A percentile compares a stretch with the other conserved stretches of the same genome.
phyloP scores from a whole-genome alignment of 2,329 filamentous ascomycete species.

The Fusarium sp. region DNA sequence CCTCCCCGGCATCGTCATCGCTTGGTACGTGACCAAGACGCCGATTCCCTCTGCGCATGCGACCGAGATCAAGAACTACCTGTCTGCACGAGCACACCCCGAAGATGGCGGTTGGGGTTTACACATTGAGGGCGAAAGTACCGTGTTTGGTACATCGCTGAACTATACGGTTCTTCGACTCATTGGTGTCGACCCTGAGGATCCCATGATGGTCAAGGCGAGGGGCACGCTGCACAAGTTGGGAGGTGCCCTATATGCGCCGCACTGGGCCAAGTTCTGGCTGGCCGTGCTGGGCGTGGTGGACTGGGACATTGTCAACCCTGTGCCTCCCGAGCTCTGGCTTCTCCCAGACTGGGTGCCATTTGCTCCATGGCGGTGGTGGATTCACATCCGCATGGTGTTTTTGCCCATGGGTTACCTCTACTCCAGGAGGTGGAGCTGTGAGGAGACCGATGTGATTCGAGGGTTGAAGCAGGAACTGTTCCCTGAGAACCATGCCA shows the following conservation, averaged over 20 bases:
- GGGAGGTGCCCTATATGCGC: slow-evolving; percentile 84
- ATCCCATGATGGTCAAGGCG: slow-evolving; percentile 87
- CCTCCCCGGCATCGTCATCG: slow-evolving; percentile 84
- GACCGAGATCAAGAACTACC: slow-evolving; percentile 91
- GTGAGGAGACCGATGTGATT: slow-evolving; percentile 80
- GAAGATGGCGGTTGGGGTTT: slow-evolving; percentile 97
- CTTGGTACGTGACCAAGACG: slow-evolving; percentile 91
- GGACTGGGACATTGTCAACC: slow-evolving; percentile 94
- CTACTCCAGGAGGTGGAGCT: slow-evolving; percentile 85
- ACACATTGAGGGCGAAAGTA: slow-evolving; percentile 93
- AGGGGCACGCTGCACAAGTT: slow-evolving; percentile 84
- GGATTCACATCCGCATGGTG: slow-evolving; percentile 98
- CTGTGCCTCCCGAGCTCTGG: slow-evolving; percentile 94
- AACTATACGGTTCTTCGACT: slow-evolving; percentile 88
- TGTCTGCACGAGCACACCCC: slow-evolving; percentile 85
- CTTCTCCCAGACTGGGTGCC: slow-evolving; percentile 91
- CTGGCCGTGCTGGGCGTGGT: slow-evolving; percentile 85
- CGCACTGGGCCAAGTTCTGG: slow-evolving; percentile 99
- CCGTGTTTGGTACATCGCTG: slow-evolving; percentile 88
- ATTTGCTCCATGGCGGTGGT: slow-evolving; percentile 93
- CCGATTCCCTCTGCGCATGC: slow-evolving; percentile 83
- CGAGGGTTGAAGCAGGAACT: slow-evolving; percentile 82
- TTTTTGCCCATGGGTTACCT: slow-evolving; percentile 92
- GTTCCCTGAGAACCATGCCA: slow-evolving; percentile 81
- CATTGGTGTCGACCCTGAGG: slow-evolving; percentile 84